Base-by-base conservation (phyloP, 2,329 filamentous ascomycete species). In the Didymella lethalis region DNA sequence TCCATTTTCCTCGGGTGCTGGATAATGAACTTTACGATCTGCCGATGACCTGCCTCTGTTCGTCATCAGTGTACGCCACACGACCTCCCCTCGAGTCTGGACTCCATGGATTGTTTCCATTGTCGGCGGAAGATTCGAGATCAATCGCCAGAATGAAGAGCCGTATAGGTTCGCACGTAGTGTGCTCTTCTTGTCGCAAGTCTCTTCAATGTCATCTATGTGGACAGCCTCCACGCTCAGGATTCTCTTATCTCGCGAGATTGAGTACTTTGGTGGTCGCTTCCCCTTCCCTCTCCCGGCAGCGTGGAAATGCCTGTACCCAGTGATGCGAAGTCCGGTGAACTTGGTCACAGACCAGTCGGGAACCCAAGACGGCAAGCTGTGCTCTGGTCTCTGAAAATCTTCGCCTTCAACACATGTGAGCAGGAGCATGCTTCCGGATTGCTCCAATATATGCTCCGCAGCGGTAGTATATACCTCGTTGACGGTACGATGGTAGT, bases 331-430 rank as follows among this genome's bases (percentile, higher is more conserved):
- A 16, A 66, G 58, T 0, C 63, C 60, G 2, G 60, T 28, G 16
- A 38, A 40, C 23, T 57, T 44, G 3, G 49, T 53, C 18, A 54
- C 34, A 26, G 48, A 59, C 65, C 65, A 70, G 45, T 68, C 64
- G 2, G 67, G 62, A 3, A 66, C 66, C 64, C 62, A 70, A 3
- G 66, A 69, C 11, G 63, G 64, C 14, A 70, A 38, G 7, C 32
- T 32, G 10, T 38, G 31, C 7, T 61, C 31, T 11, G 18, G 20
- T 5, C 40, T 41, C 20, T 64, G 66, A 18, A 66, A 66, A 2
- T 62, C 54, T 16, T 59, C 38, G 34, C 64, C 63, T 45, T 70
- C 65, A 7, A 64, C 60, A 52, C 49, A 63, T 10, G 58, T 59
- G n/a, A 66, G 49, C 7, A 66, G 29, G 1, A 64, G 46, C 23